phyloP scores from a whole-genome alignment of 2,329 filamentous ascomycete species.

The Ophiostoma ulmi region DNA sequence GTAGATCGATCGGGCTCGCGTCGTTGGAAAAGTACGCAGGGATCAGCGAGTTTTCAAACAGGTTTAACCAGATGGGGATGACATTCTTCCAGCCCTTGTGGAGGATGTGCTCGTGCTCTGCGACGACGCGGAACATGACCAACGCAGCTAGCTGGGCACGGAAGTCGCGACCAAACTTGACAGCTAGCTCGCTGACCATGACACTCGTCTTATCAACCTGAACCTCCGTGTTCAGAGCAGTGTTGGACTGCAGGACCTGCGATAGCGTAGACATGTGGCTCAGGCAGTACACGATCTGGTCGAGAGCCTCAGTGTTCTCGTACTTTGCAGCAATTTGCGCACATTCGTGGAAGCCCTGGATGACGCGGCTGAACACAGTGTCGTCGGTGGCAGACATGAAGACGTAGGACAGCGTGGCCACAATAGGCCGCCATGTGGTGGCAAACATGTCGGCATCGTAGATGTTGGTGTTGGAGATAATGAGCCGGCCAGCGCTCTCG shows the following conservation, averaged over 20 bases:
- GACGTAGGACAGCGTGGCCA: slow-evolving; percentile 92
- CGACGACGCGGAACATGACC: slow-evolving; percentile 89
- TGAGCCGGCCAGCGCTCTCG: slow-evolving; percentile 65
- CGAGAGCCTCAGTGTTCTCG: slow-evolving; percentile 75
- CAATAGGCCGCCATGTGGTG: slow-evolving; percentile 89
- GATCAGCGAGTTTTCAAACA: slow-evolving; percentile 92
- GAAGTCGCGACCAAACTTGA: slow-evolving; percentile 90
- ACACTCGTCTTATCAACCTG: slow-evolving; percentile 78
- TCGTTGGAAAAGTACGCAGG: slow-evolving; percentile 67
- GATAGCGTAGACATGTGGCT: slow-evolving; percentile 86
- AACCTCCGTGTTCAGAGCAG: slow-evolving; percentile 87
- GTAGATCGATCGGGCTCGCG: slow-evolving; percentile 60
- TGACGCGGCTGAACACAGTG: slow-evolving; percentile 85
- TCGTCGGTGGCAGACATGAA: slow-evolving; percentile 99
- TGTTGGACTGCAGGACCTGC: slow-evolving; percentile 61
- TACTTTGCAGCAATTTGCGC: slow-evolving; percentile 87
- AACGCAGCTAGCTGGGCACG: slow-evolving; percentile 89
- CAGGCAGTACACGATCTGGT: slow-evolving; percentile 86
- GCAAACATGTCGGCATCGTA: slow-evolving; percentile 98
- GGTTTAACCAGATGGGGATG: slow-evolving; percentile 85
- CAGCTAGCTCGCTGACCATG: slow-evolving; percentile 97
- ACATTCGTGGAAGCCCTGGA: slow-evolving; percentile 93
- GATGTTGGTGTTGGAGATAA: slow-evolving; percentile 82
- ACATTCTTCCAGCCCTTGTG: slow-evolving; percentile 76
- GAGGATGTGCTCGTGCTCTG: slow-evolving; percentile 74